Base-by-base conservation (phyloP, 164 flowering plant species). In the Vitis labrusca region DNA sequence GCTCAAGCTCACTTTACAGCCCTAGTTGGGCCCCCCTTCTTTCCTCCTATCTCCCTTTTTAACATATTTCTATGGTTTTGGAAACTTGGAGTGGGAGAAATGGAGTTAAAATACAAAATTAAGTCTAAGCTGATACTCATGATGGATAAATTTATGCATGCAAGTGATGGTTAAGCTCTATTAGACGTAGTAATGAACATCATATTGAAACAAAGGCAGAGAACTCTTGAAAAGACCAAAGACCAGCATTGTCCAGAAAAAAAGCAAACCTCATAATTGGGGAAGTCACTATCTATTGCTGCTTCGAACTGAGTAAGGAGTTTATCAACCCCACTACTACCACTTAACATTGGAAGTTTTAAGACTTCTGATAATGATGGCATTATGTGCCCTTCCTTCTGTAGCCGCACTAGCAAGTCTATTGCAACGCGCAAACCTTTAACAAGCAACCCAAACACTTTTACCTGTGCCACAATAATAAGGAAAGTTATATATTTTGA, bases 231-330 rank as follows among this genome's bases (percentile, higher is more conserved):
- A 23, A 11, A 71, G 10, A 2, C 13, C 52, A 49, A 60, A 19
- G 29, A 54, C n/a, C 16, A 44, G 47, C 3, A 55, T 47, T 3
- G 13, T 15, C 17, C 44, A 37, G 13, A 55, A 23, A 27, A 48
- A 47, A 70, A 77, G 64, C 78, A 61, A 19, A 93, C 98, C 92
- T 90, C 91, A 74, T 84, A 87, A 53, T 85, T 80, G 12, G 97
- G 97, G 70, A 93, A 93, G 72, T 93, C 90, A 70, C 92, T 90
- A 58, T 90, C 94, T 59, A 91, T 65, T 60, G 99, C 97, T 72
- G 91, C 93, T 85, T 96, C 97, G 76, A 93, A 81, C 68, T 96
- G 92, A n/a, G 79, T 19, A 70, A 93, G 95, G 69, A 79, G 83
- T 73, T 78, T 70, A 73, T 86, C 85, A 69, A 93, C 89, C 64